These are phyloP conservation scores for Eurotiales sp. DNA, from an alignment of 2,329 filamentous ascomycete genomes.

Conservation along the genomic window DNA sequence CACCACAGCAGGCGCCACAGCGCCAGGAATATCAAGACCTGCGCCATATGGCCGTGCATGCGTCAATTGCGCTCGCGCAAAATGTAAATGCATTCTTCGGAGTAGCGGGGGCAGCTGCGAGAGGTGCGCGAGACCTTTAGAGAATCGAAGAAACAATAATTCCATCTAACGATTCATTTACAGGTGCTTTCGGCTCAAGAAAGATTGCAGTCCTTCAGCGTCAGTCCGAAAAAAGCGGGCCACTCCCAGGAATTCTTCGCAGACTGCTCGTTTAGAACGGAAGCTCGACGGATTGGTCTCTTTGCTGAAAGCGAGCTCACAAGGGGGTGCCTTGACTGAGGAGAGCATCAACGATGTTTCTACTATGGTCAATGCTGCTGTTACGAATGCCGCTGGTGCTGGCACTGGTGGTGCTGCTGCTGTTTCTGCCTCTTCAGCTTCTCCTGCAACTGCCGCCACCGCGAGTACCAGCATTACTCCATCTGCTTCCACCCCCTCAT, in stretches of 20 bases:
- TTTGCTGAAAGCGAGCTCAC: constrained; percentile 23
- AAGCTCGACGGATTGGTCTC: constrained; percentile 27
- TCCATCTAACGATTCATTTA: not conserved
- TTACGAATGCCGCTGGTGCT: not conserved
- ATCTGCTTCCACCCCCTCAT: constrained; percentile 6
- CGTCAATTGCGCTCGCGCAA: constrained; percentile 22
- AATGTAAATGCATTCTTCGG: constrained; percentile 23
- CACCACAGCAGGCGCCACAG: not conserved
- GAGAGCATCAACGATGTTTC: constrained; percentile 4
- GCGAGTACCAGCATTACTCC: not conserved
- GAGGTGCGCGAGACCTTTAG: constrained; percentile 2
- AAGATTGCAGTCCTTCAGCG: constrained; percentile 37
- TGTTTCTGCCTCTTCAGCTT: not conserved
- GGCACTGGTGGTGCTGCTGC: no score
- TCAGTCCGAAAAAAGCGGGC: constrained; percentile 28
- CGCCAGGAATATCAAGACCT: constrained; percentile 1
- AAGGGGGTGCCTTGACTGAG: not conserved
- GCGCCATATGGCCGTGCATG: constrained; percentile 20
- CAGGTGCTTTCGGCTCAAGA: constrained; percentile 43
- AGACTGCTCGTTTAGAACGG: constrained; percentile 23
- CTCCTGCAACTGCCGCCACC: not conserved
- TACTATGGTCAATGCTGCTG: not conserved
- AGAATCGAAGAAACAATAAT: no score
- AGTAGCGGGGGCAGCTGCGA: constrained; percentile 15
- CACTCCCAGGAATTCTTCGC: constrained; percentile 15